Evolutionary conservation across 2,329 filamentous ascomycete genomes (phyloP).

Genomic region (Penicillium verrucosum): DNA sequence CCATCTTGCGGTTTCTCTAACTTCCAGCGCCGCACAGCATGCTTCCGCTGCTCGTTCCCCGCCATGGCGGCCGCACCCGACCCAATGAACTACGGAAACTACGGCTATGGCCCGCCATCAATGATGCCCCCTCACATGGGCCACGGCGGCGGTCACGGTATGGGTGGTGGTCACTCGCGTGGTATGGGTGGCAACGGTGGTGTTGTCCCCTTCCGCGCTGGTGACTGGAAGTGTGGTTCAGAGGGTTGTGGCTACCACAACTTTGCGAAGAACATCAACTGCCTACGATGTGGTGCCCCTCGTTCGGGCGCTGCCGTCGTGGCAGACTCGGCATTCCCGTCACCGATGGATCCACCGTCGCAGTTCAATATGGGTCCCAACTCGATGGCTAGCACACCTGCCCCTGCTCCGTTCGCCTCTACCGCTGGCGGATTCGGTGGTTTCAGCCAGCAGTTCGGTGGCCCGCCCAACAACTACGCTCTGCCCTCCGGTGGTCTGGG

Average conservation of each 20-base stretch:
- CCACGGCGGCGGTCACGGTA: conserved; percentile 54
- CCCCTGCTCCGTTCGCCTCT: conserved; percentile 71
- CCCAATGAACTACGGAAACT: conserved; percentile 66
- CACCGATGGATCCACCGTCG: conserved; percentile 80
- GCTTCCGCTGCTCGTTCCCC: conserved; percentile 99
- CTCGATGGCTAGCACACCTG: conserved; percentile 81
- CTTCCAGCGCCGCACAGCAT: conserved; percentile 96
- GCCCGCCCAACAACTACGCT: conserved; percentile 77
- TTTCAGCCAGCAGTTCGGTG: conserved; percentile 76
- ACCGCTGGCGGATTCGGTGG: conserved; percentile 66
- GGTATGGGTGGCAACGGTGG: conserved; percentile 71
- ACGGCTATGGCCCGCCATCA: conserved; percentile 61
- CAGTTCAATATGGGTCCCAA: conserved; percentile 81
- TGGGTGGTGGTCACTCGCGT: conserved; percentile 51
- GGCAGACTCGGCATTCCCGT: conserved; percentile 87
- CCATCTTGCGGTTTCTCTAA: conserved; percentile 98
- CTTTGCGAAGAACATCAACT: conserved; percentile 99
- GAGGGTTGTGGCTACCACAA: conserved; percentile 98
- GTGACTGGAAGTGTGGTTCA: conserved; percentile 98
- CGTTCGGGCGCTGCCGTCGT: conserved; percentile 91
- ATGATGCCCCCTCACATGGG: conserved; percentile 79
- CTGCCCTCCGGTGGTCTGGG: conserved; percentile 76
- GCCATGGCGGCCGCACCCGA: conserved; percentile 79
- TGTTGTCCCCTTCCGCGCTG: conserved; percentile 93
- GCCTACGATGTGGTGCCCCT: conserved; percentile 90